A percentile compares a stretch with the other conserved stretches of the same genome.
These are phyloP conservation scores for Exophiala spinifera DNA, from an alignment of 2,329 filamentous ascomycete genomes.

Conservation along the genomic window DNA sequence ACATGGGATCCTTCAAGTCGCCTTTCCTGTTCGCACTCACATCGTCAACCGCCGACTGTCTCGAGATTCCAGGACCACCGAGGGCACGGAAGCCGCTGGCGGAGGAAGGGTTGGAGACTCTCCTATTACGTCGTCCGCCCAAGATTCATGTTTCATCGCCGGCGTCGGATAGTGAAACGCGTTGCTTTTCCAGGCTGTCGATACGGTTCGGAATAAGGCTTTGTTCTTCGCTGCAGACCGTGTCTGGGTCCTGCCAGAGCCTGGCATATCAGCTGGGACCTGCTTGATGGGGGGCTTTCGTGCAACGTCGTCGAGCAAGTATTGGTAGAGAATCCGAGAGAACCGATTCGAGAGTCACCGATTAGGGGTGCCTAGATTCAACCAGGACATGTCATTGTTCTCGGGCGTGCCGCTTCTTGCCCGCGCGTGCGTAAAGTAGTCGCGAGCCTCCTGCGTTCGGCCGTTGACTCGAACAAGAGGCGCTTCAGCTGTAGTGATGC, in stretches of 20 bases:
- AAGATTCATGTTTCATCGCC: conserved; percentile 5
- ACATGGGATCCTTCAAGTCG: neutral
- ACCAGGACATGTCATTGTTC: conserved; percentile 30
- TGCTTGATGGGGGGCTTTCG: conserved; percentile 21
- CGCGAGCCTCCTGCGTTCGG: conserved; percentile 1
- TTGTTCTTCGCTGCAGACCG: conserved; percentile 9
- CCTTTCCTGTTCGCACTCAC: conserved; percentile 5
- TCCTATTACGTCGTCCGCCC: conserved; percentile 11
- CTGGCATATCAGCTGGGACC: conserved; percentile 4
- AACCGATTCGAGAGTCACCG: conserved; percentile 26
- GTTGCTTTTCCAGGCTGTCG: conserved; percentile 14
- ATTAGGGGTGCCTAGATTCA: conserved; percentile 27
- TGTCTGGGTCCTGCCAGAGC: conserved; percentile 21
- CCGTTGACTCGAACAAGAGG: neutral
- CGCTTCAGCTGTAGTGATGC: neutral
- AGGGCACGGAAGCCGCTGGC: conserved; percentile 1
- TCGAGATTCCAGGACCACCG: conserved; percentile 2
- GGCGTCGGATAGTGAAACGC: conserved; percentile 19
- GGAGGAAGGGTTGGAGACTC: conserved; percentile 11
- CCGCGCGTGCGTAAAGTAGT: conserved; percentile 22
- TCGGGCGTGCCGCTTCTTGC: conserved; percentile 7
- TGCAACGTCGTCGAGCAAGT: conserved; percentile 29
- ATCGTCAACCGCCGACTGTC: conserved; percentile 22
- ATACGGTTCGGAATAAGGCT: conserved; percentile 21
- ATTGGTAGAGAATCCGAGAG: conserved; percentile 29